phyloP scores from a whole-genome alignment of 2,329 filamentous ascomycete species.

The Penicillium digitatum region DNA sequence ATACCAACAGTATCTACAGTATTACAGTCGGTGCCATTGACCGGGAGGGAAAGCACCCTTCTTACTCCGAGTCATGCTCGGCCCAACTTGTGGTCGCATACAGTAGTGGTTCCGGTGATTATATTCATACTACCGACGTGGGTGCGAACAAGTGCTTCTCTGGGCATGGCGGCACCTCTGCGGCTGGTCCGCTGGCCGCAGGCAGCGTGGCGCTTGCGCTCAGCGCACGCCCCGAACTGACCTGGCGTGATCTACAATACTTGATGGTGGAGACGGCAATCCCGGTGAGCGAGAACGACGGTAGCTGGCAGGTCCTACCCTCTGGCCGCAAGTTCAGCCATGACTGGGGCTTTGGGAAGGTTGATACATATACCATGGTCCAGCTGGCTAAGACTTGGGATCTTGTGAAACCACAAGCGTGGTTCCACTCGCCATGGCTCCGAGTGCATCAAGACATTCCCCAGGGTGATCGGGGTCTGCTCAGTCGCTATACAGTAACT shows the following conservation, averaged over 20 bases:
- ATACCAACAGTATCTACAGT: slow-evolving; percentile 99
- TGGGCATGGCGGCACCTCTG: slow-evolving; percentile 90
- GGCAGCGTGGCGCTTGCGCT: slow-evolving; percentile 88
- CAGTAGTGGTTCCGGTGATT: slow-evolving; percentile 81
- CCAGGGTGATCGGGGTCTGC: slow-evolving; percentile 74
- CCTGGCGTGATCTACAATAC: slow-evolving; percentile 93
- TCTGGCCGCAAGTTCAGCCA: slow-evolving; percentile 88
- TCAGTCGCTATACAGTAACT: slow-evolving; percentile 77
- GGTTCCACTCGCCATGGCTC: slow-evolving; percentile 91
- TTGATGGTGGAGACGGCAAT: slow-evolving; percentile 80
- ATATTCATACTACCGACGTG: slow-evolving; percentile 95
- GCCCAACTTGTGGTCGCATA: slow-evolving; percentile 95
- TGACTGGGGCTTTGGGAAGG: slow-evolving; percentile 91
- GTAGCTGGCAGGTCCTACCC: slow-evolving; percentile 75
- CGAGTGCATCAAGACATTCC: slow-evolving; percentile 83
- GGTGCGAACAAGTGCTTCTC: slow-evolving; percentile 74
- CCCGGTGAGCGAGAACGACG: slow-evolving; percentile 67
- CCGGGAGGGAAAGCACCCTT: slow-evolving; percentile 79
- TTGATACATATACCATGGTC: slow-evolving; percentile 81
- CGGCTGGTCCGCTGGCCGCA: slow-evolving; percentile 86
- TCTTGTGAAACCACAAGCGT: slow-evolving; percentile 89
- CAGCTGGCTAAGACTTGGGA: slow-evolving; percentile 81
- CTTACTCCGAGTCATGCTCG: slow-evolving; percentile 95
- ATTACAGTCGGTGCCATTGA: slow-evolving; percentile 95
- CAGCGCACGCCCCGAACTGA: slow-evolving; percentile 76